Evolutionary conservation across 345 rosid genomes (phyloP).

Genomic region (Acer saccharum): DNA sequence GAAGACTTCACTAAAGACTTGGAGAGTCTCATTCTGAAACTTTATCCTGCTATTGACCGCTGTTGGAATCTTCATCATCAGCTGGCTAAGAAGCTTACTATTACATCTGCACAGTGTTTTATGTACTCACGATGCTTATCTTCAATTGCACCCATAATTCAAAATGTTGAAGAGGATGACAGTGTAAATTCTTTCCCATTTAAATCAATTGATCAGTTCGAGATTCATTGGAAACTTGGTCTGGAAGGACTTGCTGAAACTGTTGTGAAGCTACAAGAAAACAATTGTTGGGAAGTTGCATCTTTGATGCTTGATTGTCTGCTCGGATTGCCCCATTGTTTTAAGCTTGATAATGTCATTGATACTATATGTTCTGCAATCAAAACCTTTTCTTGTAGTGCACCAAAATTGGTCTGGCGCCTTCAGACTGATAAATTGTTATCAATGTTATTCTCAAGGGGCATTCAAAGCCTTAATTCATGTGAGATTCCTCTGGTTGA

Average conservation of each 20-base stretch:
- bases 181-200: constrained; percentile 30
- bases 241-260: constrained; percentile 59
- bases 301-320: constrained; percentile 69
- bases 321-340: constrained; percentile 49
- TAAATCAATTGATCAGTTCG: constrained; percentile 37
- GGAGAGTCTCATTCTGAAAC: constrained; percentile 48
- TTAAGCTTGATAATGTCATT: constrained; percentile 45
- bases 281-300: constrained; percentile 71
- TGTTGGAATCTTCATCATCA: constrained; percentile 71
- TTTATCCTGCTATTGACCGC: constrained; percentile 52
- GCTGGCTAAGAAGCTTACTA: constrained; percentile 56
- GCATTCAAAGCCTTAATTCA: constrained; percentile 47
- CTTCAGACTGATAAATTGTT: constrained; percentile 74
- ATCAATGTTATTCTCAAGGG: constrained; percentile 46
- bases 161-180: constrained; percentile 36
- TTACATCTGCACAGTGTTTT: constrained; percentile 59
- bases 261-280: constrained; percentile 49
- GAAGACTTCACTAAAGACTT: constrained; percentile 53
- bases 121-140: constrained; percentile 57
- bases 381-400: constrained; percentile 47
- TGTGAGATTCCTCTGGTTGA: constrained; percentile 53
- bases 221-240: constrained; percentile 47
- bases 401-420: constrained; percentile 79
- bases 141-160: constrained; percentile 40
- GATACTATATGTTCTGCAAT: constrained; percentile 52